Conservation (phyloP, 2,329 filamentous ascomycete species). For the Alternaria solani region DNA sequence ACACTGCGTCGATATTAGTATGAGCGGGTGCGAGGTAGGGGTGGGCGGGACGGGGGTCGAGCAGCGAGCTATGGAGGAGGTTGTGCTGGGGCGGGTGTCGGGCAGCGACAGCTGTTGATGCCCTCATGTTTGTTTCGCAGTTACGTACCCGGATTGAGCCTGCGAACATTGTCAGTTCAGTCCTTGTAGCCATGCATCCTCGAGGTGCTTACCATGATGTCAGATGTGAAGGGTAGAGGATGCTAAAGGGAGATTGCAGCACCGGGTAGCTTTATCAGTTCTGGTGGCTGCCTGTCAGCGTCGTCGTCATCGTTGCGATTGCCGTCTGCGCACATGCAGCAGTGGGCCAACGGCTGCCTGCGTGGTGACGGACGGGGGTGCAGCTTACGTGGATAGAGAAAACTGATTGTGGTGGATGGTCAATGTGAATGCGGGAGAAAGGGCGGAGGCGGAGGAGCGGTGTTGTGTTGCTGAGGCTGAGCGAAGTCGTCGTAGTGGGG, state of each 20-base stretch:
- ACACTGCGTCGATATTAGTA: constrained; percentile 63
- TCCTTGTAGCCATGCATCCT: background rate
- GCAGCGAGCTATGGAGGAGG: constrained; percentile 7
- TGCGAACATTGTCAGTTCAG: constrained; percentile 34
- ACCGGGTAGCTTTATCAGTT: constrained; percentile 46
- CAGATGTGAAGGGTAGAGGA: constrained; percentile 31
- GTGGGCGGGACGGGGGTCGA: constrained; percentile 1
- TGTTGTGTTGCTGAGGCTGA: constrained; percentile 34
- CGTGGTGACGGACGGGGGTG: constrained; percentile 5
- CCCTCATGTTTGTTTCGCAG: constrained; percentile 21
- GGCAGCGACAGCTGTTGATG: constrained; percentile 23
- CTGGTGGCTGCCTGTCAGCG: constrained; percentile 48
- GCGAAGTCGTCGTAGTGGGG: constrained; percentile 1
- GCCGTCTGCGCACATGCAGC: constrained; percentile 17
- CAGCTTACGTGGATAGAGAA: constrained; percentile 40
- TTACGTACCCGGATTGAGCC: constrained; percentile 57
- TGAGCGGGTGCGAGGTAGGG: constrained; percentile 3
- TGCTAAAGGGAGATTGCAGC: constrained; percentile 25
- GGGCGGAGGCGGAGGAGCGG: constrained; percentile 32
- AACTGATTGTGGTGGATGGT: constrained; percentile 29
- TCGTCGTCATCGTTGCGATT: constrained; percentile 46
- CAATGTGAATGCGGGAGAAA: constrained; percentile 24
- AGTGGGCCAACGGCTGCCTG: constrained; percentile 31
- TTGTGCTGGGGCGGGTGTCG: constrained; percentile 17
- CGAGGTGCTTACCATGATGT: constrained; percentile 47